phyloP scores from a whole-genome alignment of 2,329 filamentous ascomycete genomes.

The Diaporthe vaccinii region DNA sequence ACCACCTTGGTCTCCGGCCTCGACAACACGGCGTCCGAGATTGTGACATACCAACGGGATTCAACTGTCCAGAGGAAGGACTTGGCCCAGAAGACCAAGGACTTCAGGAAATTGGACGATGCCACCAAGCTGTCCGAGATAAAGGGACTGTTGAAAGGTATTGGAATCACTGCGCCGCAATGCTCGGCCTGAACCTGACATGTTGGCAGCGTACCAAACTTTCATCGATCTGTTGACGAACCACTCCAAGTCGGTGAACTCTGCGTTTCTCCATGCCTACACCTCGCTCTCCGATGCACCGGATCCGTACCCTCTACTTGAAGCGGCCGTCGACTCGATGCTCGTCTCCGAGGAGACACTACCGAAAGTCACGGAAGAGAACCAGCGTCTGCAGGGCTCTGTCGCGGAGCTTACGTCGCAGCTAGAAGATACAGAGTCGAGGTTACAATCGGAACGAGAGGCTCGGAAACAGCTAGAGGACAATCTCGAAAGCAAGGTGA shows the following conservation, averaged over 20 bases:
- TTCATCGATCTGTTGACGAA: conserved; percentile 98
- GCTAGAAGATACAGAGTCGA: conserved; percentile 84
- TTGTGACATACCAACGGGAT: conserved; percentile 92
- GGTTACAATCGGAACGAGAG: conserved; percentile 82
- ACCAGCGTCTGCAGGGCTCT: conserved; percentile 85
- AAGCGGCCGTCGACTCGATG: conserved; percentile 95
- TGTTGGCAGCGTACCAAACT: conserved; percentile 83
- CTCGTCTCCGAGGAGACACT: conserved; percentile 92
- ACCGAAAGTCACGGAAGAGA: conserved; percentile 90
- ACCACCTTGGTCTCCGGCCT: conserved; percentile 86
- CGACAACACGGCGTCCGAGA: conserved; percentile 94
- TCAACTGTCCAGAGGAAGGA: conserved; percentile 97
- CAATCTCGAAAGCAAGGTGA: conserved; percentile 82
- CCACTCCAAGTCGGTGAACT: conserved; percentile 94
- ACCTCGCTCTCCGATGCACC: conserved; percentile 94
- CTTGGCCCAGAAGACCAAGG: conserved; percentile 98
- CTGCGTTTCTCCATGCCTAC: conserved; percentile 92
- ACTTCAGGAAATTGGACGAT: conserved; percentile 95
- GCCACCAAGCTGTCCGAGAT: conserved; percentile 86
- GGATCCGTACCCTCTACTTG: conserved; percentile 94
- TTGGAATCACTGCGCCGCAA: conserved; percentile 33
- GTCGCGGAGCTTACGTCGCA: conserved; percentile 82
- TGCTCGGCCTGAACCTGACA: conserved; percentile 43
- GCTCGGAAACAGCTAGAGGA: conserved; percentile 82
- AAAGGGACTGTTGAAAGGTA: conserved; percentile 90